Percentiles rank a stretch among this genome's conserved stretches.
These are phyloP conservation scores for Calocera cornea DNA, from an alignment of 768 basidiomycete species.

Conservation along the genomic window DNA sequence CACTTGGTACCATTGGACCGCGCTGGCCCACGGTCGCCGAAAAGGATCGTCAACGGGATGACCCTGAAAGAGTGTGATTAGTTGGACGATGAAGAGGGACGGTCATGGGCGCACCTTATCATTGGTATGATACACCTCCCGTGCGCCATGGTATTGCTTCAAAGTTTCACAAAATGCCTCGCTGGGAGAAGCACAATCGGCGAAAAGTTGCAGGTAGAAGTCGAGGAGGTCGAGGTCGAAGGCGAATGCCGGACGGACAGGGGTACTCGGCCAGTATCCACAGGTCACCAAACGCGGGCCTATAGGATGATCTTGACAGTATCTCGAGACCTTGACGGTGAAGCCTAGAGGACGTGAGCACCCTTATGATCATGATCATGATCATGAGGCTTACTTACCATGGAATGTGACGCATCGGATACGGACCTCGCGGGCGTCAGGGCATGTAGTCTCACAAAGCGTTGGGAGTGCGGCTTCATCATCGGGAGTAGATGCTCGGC, in stretches of 20 bases:
- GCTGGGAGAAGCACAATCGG: background rate
- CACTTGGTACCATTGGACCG: background rate
- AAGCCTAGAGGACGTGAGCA: background rate
- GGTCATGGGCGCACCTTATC: conserved; percentile 1
- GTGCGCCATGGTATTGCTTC: background rate
- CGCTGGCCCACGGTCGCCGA: background rate
- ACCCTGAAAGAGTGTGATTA: background rate
- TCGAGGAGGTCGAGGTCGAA: background rate
- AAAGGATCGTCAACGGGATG: background rate
- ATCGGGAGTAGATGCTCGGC: background rate
- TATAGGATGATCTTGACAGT: background rate
- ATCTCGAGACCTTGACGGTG: background rate
- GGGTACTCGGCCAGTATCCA: conserved; percentile 4
- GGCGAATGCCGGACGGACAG: background rate
- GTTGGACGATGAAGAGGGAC: no score
- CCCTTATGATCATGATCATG: background rate
- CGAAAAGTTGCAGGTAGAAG: background rate
- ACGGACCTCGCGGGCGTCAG: background rate
- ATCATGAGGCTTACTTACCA: background rate
- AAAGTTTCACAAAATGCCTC: conserved; percentile 3
- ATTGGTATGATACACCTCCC: background rate
- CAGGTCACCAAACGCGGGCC: background rate
- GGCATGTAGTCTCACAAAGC: background rate
- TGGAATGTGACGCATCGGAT: background rate
- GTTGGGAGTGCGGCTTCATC: background rate